These are phyloP conservation scores for Raphidocelis subcapitata DNA, from an alignment of 139 green algal genomes.

Conservation along the genomic window DNA sequence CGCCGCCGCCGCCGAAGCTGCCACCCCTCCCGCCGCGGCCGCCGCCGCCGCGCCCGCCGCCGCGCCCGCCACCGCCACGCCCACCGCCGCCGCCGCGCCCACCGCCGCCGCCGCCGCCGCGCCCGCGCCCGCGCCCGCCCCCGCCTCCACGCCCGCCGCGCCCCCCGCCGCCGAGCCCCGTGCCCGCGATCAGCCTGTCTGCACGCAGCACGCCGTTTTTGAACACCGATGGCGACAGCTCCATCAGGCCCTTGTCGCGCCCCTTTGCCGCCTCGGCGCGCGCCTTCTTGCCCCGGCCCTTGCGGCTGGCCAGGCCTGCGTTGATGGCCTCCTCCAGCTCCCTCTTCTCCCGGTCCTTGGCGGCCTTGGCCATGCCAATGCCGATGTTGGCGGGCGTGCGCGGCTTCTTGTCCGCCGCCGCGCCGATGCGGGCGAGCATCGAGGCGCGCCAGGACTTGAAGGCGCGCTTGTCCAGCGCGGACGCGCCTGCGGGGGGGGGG, in stretches of 20 bases:
- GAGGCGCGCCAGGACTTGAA: constrained; percentile 52
- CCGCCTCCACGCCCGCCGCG: too few species aligned
- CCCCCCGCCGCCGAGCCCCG: too few species aligned
- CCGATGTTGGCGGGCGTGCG: constrained; percentile 45
- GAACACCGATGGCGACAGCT: constrained; percentile 56
- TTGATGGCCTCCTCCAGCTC: constrained; percentile 68
- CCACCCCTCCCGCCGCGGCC: too few species aligned
- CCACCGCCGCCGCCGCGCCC: too few species aligned
- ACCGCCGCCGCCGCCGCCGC: too few species aligned
- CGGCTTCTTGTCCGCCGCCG: constrained; percentile 44
- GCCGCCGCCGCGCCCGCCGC: too few species aligned
- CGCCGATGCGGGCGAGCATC: constrained; percentile 51
- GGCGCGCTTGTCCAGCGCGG: constrained; percentile 59
- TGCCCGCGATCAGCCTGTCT: too few species aligned
- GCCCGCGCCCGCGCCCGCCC: too few species aligned
- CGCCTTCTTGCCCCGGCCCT: constrained; percentile 62
- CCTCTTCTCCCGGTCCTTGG: constrained; percentile 35
- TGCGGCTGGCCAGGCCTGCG: constrained; percentile 57
- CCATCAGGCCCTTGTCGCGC: constrained; percentile 57
- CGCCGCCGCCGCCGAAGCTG: too few species aligned
- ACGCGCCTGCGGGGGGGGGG: constrained; percentile 36
- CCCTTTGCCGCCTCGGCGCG: constrained; percentile 34
- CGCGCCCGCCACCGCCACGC: too few species aligned
- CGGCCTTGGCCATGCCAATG: constrained; percentile 45
- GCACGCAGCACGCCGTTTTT: constrained; percentile 47